Conservation (phyloP, 495 filamentous ascomycete species). For the Monascus purpureus region DNA sequence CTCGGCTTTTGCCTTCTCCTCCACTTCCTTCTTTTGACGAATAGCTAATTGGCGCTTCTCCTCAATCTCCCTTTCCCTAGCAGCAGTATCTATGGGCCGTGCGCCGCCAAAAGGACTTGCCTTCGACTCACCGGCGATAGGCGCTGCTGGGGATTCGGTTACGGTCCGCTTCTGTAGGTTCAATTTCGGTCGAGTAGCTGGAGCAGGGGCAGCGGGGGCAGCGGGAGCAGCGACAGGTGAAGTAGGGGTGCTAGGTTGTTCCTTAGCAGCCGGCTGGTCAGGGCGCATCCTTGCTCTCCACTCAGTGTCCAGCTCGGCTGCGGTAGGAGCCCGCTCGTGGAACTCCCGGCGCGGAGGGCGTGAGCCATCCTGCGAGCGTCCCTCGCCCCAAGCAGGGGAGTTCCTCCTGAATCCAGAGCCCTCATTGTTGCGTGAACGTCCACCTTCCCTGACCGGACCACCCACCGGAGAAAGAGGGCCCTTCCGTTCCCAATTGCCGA, state of each 20-base stretch:
- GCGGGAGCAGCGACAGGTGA: constrained; percentile 28
- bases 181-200: constrained; percentile 57
- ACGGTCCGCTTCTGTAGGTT: constrained; percentile 83
- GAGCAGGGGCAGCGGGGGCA: constrained; percentile 34
- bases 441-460: constrained; percentile 46
- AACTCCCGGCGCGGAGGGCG: constrained; percentile 73
- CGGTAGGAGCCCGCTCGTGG: constrained; percentile 64
- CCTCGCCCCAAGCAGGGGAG: constrained; percentile 81
- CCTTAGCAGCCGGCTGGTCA: constrained; percentile 47
- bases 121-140: constrained; percentile 48
- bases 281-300: constrained; percentile 78
- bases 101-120: constrained; percentile 87
- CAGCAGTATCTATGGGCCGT: constrained; percentile 75
- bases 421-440: constrained; percentile 55
- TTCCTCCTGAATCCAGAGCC: constrained; percentile 44
- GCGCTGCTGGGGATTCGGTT: constrained; percentile 45
- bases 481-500: constrained; percentile 89
- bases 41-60: constrained; percentile 63
- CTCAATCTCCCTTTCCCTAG: constrained; percentile 76
- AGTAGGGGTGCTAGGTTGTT: constrained; percentile 50
- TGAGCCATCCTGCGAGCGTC: constrained; percentile 63
- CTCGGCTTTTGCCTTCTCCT: constrained; percentile 74
- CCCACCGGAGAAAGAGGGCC: constrained; percentile 71
- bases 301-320: constrained; percentile 73
- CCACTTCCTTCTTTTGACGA: constrained; percentile 73